Evolutionary conservation across 345 rosid species (phyloP).

Genomic region (Eucalyptus polybractea): DNA sequence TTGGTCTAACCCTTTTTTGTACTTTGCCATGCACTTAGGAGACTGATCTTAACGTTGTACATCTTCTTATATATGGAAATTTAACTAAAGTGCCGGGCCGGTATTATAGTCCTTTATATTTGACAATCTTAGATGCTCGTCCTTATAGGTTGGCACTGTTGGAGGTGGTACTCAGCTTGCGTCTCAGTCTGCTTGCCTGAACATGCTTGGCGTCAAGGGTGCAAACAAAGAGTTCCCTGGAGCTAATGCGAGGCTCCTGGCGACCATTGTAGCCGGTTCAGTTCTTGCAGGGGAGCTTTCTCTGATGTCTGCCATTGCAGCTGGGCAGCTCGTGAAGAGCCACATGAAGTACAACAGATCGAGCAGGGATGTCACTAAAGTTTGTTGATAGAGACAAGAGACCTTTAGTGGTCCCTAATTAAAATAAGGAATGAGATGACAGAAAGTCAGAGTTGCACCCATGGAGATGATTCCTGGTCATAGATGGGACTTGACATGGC

Average conservation of each 20-base stretch:
- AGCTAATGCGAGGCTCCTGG: neutral
- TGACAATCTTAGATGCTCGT: neutral
- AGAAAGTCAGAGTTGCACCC: neutral
- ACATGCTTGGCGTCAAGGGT: neutral
- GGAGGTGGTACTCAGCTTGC: neutral
- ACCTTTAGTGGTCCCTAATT: neutral
- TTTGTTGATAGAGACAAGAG: neutral
- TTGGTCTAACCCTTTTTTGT: neutral
- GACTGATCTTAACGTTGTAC: neutral
- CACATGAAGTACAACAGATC: neutral
- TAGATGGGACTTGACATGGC: neutral
- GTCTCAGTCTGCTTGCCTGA: neutral
- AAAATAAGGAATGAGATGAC: neutral
- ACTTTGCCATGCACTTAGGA: neutral
- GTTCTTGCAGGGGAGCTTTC: neutral
- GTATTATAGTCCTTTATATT: neutral
- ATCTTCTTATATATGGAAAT: neutral
- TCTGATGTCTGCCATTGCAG: neutral
- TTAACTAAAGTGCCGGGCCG: neutral
- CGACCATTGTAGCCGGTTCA: neutral
- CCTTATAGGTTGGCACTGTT: neutral
- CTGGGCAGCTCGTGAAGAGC: neutral
- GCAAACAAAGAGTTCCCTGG: neutral
- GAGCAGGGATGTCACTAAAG: neutral
- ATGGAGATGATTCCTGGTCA: neutral